Conservation (phyloP, 768 basidiomycete genomes). For the Lactarius akahatsu region DNA sequence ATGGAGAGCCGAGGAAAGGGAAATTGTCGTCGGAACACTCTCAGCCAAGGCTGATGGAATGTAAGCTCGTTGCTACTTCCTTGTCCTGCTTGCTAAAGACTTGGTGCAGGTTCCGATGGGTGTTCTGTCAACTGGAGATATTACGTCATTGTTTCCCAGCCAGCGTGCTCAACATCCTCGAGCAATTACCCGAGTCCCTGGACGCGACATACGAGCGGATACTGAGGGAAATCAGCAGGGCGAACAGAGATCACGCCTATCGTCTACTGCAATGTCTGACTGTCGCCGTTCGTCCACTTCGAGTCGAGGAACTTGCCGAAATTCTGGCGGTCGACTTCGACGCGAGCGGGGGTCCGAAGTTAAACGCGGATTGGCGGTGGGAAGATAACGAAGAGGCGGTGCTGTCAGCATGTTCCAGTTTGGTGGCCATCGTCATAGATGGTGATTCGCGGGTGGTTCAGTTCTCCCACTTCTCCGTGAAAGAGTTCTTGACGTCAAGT, state of each 20-base stretch:
- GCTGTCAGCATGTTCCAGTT: neutral
- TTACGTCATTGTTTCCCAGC: neutral
- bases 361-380: neutral
- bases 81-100: neutral
- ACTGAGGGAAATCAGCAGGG: neutral
- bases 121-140: neutral
- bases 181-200: neutral
- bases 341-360: neutral
- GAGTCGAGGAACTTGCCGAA: slow-evolving; percentile 8
- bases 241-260: neutral
- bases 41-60: slow-evolving; percentile 4
- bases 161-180: neutral
- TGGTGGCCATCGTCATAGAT: neutral
- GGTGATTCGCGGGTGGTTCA: neutral
- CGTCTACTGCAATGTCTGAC: neutral
- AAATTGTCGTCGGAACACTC: neutral
- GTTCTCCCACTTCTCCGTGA: too few relatives aligned
- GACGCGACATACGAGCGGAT: slow-evolving; percentile 4
- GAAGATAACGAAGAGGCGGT: neutral
- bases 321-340: neutral
- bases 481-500: neutral
- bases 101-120: neutral
- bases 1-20: neutral
- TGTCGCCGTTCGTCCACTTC: neutral
- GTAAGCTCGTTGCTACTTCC: neutral